Evolutionary conservation across 257 asterid genomes (phyloP), one percentile per base, ranked within the genome.

Genomic region (Jacaranda copaia): DNA sequence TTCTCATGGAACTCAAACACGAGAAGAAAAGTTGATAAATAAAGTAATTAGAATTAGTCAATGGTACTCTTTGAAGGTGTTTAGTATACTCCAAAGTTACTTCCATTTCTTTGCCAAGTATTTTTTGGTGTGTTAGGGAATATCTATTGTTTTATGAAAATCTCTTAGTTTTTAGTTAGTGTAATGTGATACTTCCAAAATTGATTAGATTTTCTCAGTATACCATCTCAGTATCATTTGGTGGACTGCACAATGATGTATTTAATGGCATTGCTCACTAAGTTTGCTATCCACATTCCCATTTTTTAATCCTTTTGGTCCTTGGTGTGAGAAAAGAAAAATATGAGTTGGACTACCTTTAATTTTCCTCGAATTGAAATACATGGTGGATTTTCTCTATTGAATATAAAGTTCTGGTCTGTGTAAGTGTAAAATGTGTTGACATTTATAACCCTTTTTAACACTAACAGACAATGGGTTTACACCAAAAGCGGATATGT

Each of bases 21-120:
- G 2, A 25, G 32, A 25, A 25, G 32, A 25, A 25, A 57, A 62
- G 40, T 20, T 25, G 18, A 55, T 20, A 52, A 60, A 63, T 14
- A 72, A 65, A 56, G 36, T 69, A 40, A 57, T 69, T 52, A n/a
- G 32, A 68, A 60, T 57, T 35, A 61, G 35, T 13, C 8, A n/a
- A 9, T 74, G 13, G 12, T 70, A 56, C 32, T 39, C 42, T 45
- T 52, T n/a, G n/a, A n/a, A n/a, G n/a, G n/a, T n/a, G n/a, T n/a
- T n/a, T n/a, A n/a, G n/a, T n/a, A n/a, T n/a, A n/a, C n/a, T n/a
- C n/a, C n/a, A n/a, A n/a, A n/a, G n/a, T n/a, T n/a, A n/a, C n/a
- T n/a, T n/a, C n/a, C n/a, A 36, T 48, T 59, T 58, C 7, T 66
- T 61, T 48, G 52, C 48, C 20, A 62, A 12, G 25, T 35, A 12